Evolutionary conservation across 257 asterid genomes (phyloP), one percentile per base, ranked within the genome.

Genomic region (Solanum sitiens): DNA sequence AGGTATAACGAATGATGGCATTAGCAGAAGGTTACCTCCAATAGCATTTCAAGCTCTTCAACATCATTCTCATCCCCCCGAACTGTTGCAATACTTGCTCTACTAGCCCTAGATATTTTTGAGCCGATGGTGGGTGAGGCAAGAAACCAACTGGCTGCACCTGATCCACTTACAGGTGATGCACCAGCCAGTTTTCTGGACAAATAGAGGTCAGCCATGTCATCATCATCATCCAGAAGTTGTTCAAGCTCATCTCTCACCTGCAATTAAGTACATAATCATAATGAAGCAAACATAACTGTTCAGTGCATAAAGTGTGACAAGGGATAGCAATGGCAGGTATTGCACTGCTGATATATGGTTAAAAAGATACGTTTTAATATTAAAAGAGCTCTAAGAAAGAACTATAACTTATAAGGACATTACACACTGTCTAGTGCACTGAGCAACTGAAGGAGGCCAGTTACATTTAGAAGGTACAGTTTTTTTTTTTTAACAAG

Each of bases 231-330:
- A 75, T 95, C 99, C 94, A 97, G 90, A 87, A 97, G 98, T 90
- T 95, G 99, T 91, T 97, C 99, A 63, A 97, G 94, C 93, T 97
- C 99, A 87, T 97, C 99, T 74, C 99, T 90, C 84, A 97, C 98
- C 99, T 96, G 93, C 88, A 91, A 42, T 37, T 75, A 77, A 86
- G 80, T 86, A 82, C 87, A 15, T 72, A 79, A 77, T 20, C 87
- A 15, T 72, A 83, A 73, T 20, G 68, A 68, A 87, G 75, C 39
- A 25, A 87, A 79, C 50, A 63, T 27, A 47, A 47, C 68, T 47
- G 44, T 82, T 50, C 85, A 30, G 68, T 80, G 85, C 85, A 47
- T 30, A 30, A n/a, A n/a, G 18, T 11, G 61, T 50, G 25, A 10
- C 85, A 47, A 80, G 47, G 68, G 85, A 82, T 82, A 11, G 44